Evolutionary conservation across 1,284 basidiomycete genomes (phyloP).

Genomic region (Cronartium ribicola): DNA sequence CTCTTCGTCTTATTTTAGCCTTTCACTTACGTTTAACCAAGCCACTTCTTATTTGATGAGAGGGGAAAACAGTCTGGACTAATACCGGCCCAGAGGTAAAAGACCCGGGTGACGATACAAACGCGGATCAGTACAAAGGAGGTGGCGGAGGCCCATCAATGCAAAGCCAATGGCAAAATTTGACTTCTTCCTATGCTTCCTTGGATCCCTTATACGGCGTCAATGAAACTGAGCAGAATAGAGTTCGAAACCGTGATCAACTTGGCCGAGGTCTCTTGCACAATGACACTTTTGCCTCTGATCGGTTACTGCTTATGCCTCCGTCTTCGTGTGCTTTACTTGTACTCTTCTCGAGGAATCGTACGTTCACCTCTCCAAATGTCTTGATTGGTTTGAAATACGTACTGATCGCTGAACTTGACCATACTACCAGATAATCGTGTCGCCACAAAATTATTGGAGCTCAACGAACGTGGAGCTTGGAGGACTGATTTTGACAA

Average conservation of each 20-base stretch:
- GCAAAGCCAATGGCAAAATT: slow-evolving; percentile 34
- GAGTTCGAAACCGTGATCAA: slow-evolving; percentile 16
- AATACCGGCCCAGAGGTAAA: slow-evolving; percentile 21
- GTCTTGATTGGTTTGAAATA: neutral
- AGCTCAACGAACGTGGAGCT: slow-evolving; percentile 26
- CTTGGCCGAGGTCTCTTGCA: slow-evolving; percentile 33
- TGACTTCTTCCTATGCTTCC: slow-evolving; percentile 38
- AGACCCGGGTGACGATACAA: slow-evolving; percentile 7
- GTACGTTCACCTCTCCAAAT: neutral
- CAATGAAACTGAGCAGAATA: slow-evolving; percentile 16
- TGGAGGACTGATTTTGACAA: slow-evolving; percentile 45
- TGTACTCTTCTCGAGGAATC: slow-evolving; percentile 35
- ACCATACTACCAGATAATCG: slow-evolving; percentile 27
- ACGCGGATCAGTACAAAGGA: neutral
- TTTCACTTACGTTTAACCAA: neutral
- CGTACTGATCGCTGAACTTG: neutral
- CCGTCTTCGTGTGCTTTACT: slow-evolving; percentile 34
- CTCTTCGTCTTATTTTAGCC: neutral
- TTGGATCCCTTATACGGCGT: slow-evolving; percentile 35
- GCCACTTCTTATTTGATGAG: neutral
- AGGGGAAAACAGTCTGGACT: slow-evolving; percentile 23
- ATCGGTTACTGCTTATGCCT: slow-evolving; percentile 37
- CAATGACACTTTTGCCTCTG: slow-evolving; percentile 40
- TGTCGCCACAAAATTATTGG: slow-evolving; percentile 20
- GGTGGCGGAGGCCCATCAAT: neutral